phyloP scores from a whole-genome alignment of 2,329 filamentous ascomycete genomes.

The Diaporthe sp. region DNA sequence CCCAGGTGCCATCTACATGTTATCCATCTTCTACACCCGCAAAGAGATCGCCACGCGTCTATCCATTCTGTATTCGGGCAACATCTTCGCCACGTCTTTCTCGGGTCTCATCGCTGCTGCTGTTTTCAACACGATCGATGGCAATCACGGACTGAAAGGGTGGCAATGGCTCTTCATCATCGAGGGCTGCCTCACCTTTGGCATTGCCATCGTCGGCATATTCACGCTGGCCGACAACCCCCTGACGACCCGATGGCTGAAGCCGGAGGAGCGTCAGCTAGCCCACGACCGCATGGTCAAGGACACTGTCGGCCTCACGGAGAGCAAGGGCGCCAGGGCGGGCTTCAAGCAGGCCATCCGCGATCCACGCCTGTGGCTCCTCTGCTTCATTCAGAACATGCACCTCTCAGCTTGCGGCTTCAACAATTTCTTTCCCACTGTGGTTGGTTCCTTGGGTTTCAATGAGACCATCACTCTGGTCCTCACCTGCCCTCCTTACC shows the following conservation, averaged over 20 bases:
- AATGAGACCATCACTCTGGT: conserved; percentile 55
- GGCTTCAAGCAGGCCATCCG: conserved; percentile 17
- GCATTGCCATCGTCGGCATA: conserved; percentile 45
- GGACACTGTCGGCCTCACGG: background rate
- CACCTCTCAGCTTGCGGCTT: conserved; percentile 25
- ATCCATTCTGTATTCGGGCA: conserved; percentile 70
- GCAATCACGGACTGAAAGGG: conserved; percentile 49
- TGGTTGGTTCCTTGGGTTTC: conserved; percentile 56
- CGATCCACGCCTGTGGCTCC: conserved; percentile 15
- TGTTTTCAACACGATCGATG: conserved; percentile 69
- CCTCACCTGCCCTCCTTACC: conserved; percentile 60
- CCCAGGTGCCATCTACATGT: conserved; percentile 62
- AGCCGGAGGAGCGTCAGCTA: conserved; percentile 18
- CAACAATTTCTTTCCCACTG: conserved; percentile 38
- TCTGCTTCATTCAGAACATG: conserved; percentile 36
- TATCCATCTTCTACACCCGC: conserved; percentile 74
- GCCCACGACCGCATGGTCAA: conserved; percentile 21
- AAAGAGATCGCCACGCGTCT: conserved; percentile 73
- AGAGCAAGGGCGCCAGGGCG: background rate
- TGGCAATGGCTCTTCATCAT: conserved; percentile 54
- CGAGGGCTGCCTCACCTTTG: conserved; percentile 46
- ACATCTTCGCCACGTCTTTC: conserved; percentile 76
- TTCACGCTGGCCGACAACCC: conserved; percentile 17
- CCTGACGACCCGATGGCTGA: conserved; percentile 26
- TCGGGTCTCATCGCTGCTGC: conserved; percentile 73